Evolutionary conservation across 2,329 filamentous ascomycete genomes (phyloP), one percentile per base, ranked within the genome.

Genomic region (Tolypocladium endophyticum): DNA sequence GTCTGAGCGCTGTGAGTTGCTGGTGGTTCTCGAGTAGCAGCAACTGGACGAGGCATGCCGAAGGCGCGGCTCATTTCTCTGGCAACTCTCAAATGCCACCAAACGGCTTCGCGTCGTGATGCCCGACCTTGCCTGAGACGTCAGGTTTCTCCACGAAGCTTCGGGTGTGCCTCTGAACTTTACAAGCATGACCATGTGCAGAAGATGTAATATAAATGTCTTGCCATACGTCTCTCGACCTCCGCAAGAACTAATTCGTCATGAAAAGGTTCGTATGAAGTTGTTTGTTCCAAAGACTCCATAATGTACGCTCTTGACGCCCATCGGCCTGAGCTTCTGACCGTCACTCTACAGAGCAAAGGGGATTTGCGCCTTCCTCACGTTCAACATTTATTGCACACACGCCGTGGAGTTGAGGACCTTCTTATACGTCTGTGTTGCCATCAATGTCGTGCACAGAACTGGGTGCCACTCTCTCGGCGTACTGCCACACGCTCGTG

Each of bases 241-340:
- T 3, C 39, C 2, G 20, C 8, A 8, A 20, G 2, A 16, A 16
- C 47, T 9, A 2, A 6, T 7, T 30, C 4, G 5, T 20, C 4
- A 4, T 25, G 45, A 50, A 28, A 12, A 28, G 4, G 25, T 28
- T 2, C 8, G 25, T 50, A 12, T 14, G 23, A 25, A 25, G 18
- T 8, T 28, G 23, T 16, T n/a, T 6, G 23, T 14, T 14, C 43
- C 4, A 28, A 18, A 11, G 23, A 3, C 25, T 50, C 14, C 23
- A 28, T 23, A 30, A 28, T 23, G 18, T 50, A 18, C 23, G 25
- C 14, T 14, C 25, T 50, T 1, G 45, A 50, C 25, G 5, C 6
- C 23, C 3, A 6, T 3, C 3, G 2, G 1, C 14, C 25, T 50
- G 16, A 18, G n/a, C 1, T 30, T 4, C 7, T 16, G 3, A 6